These are phyloP conservation scores for Torulaspora maleeae DNA, from an alignment of 805 yeast species.

Conservation along the genomic window DNA sequence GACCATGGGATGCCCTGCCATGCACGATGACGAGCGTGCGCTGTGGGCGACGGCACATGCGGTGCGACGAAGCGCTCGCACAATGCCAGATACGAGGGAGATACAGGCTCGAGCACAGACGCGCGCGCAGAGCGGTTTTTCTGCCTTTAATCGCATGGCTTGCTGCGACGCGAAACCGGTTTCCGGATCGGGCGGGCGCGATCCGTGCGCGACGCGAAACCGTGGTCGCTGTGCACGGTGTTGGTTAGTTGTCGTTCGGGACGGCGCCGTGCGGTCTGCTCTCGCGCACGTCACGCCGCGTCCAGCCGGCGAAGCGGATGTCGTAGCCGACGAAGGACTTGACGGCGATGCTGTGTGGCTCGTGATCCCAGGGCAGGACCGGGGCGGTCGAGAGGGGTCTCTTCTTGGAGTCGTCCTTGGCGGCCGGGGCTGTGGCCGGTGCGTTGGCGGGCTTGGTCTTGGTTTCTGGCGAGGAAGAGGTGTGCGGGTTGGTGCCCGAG, in stretches of 20 bases:
- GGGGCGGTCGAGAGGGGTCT: conserved; percentile 13
- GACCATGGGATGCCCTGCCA: background rate
- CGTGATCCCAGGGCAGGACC: conserved; percentile 26
- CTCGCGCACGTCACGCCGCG: background rate
- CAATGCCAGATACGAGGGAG: background rate
- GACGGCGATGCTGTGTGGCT: conserved; percentile 16
- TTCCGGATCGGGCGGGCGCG: background rate
- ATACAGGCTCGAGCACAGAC: background rate
- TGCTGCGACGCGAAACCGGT: background rate
- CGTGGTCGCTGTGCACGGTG: too few relatives aligned
- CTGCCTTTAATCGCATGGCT: conserved; percentile 1
- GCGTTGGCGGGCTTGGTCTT: conserved; percentile 1
- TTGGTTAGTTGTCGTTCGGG: background rate
- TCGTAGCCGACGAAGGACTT: conserved; percentile 31
- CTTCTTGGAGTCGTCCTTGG: conserved; percentile 5
- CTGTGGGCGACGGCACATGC: background rate
- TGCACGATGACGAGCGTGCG: background rate
- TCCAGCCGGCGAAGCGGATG: conserved; percentile 28
- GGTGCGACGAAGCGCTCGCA: background rate
- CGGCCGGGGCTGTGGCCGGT: too few relatives aligned
- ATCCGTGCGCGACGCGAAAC: background rate
- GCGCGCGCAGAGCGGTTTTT: background rate
- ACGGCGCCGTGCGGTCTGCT: background rate
- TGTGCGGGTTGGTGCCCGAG: background rate
- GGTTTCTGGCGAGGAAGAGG: conserved; percentile 2